phyloP scores from a whole-genome alignment of 441 rosid genomes.

The Gossypium davidsonii region DNA sequence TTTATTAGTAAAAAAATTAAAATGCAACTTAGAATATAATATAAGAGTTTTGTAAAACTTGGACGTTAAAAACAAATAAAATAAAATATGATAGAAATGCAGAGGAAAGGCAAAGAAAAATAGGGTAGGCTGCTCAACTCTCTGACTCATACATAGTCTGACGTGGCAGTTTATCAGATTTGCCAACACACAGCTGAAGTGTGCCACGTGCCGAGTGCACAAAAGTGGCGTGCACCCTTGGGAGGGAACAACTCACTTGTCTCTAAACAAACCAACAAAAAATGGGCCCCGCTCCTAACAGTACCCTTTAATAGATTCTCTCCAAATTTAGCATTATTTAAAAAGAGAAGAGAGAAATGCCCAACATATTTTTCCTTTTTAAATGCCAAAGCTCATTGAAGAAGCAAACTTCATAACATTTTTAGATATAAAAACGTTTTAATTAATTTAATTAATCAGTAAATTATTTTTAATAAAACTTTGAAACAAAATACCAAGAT shows the following conservation, averaged over 20 bases:
- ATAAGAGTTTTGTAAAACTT: no score
- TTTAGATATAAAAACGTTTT: background rate
- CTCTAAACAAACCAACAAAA: slow-evolving; percentile 42
- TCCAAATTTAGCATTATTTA: background rate
- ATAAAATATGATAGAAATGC: no score
- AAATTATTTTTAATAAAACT: background rate
- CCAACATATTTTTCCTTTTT: no score
- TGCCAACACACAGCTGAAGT: background rate
- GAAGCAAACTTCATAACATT: background rate
- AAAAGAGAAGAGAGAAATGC: no score
- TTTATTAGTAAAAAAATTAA: no score
- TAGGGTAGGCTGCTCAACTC: background rate
- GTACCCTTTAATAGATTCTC: slow-evolving; percentile 10
- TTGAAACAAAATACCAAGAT: background rate
- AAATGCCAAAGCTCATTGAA: background rate
- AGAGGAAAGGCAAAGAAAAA: no score
- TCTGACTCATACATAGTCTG: slow-evolving; percentile 6
- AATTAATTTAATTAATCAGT: no score
- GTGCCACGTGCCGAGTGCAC: slow-evolving; percentile 28
- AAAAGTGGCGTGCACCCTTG: slow-evolving; percentile 41
- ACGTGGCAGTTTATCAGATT: slow-evolving; percentile 10
- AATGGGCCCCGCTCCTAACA: slow-evolving; percentile 26
- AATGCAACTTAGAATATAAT: no score
- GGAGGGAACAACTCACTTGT: slow-evolving; percentile 49
- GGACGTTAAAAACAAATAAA: no score